Percentiles rank a stretch among this genome's conserved stretches.
These are phyloP conservation scores for Colletotrichum liriopes DNA, from an alignment of 2,329 filamentous ascomycete genomes.

Conservation along the genomic window DNA sequence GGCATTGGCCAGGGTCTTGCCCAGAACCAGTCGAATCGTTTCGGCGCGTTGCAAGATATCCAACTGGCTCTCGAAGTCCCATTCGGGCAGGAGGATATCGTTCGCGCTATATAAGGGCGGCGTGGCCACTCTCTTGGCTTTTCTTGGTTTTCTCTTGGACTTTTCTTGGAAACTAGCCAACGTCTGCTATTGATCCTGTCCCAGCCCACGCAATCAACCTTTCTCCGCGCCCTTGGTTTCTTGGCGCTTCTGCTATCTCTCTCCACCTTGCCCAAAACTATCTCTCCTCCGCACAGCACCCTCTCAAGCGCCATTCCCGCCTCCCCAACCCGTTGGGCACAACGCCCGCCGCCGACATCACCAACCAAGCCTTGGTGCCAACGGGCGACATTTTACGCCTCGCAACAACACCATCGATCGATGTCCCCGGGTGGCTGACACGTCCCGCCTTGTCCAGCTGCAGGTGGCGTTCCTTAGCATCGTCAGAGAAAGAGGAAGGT, in stretches of 20 bases:
- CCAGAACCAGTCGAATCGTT: slow-evolving; percentile 33
- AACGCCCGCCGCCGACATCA: background rate
- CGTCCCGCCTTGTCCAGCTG: slow-evolving; percentile 13
- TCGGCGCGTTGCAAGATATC: background rate
- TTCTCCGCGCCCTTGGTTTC: slow-evolving; percentile 19
- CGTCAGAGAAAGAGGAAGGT: slow-evolving; percentile 21
- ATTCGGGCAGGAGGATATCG: slow-evolving; percentile 39
- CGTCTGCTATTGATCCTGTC: slow-evolving; percentile 6
- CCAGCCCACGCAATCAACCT: slow-evolving; percentile 3
- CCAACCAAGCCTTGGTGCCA: background rate
- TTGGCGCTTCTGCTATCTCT: slow-evolving; percentile 36
- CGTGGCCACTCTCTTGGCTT: slow-evolving; percentile 38
- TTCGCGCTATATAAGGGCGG: slow-evolving; percentile 33
- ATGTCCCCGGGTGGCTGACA: slow-evolving; percentile 12
- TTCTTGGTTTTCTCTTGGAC: slow-evolving; percentile 40
- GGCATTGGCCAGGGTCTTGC: slow-evolving; percentile 25
- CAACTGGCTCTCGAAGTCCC: slow-evolving; percentile 9
- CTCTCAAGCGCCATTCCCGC: slow-evolving; percentile 1
- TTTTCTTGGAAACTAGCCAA: slow-evolving; percentile 21
- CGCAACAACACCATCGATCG: slow-evolving; percentile 9
- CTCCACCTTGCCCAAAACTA: slow-evolving; percentile 7
- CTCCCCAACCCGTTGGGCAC: background rate
- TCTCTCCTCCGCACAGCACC: slow-evolving; percentile 1
- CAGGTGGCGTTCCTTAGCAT: slow-evolving; percentile 21
- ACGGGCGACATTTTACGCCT: background rate